Conservation (phyloP, 352 stramenopile species). For the Globisporangium parvum region DNA sequence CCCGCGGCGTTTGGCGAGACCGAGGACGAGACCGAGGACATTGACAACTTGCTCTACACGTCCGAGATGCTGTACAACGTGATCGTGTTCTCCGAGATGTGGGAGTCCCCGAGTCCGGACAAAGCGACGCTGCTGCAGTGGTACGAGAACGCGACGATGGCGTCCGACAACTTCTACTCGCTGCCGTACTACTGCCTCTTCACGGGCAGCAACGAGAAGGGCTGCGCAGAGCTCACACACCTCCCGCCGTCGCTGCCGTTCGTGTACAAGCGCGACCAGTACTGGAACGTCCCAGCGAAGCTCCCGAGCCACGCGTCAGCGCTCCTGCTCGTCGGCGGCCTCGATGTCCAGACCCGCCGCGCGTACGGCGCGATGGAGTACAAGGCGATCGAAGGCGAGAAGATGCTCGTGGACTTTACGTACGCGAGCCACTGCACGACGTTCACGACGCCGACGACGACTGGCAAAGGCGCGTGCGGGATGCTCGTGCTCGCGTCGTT, state of each 20-base stretch:
- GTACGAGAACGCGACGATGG: constrained; percentile 59
- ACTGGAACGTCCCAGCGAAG: constrained; percentile 57
- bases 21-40: constrained; percentile 31
- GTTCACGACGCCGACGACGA: constrained; percentile 56
- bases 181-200: constrained; percentile 78
- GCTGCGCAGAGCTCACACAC: constrained; percentile 43
- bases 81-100: constrained; percentile 80
- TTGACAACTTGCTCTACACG: constrained; percentile 45
- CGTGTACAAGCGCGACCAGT: constrained; percentile 53
- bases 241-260: constrained; percentile 32
- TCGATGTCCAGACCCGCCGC: constrained; percentile 47
- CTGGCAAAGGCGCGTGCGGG: constrained; percentile 44
- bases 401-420: constrained; percentile 66
- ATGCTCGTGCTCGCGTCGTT: constrained; percentile 65
- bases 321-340: constrained; percentile 46
- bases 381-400: constrained; percentile 34
- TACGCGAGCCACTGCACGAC: constrained; percentile 71
- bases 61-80: constrained; percentile 75
- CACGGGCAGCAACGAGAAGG: constrained; percentile 50
- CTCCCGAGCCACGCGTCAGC: constrained; percentile 35
- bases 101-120: constrained; percentile 46
- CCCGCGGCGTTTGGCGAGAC: constrained; percentile 13
- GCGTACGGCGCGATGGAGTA: constrained; percentile 53
- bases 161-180: constrained; percentile 59
- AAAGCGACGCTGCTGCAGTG: constrained; percentile 44